Evolutionary conservation across 2,329 filamentous ascomycete genomes (phyloP).

Genomic region (Neodidymelliopsis sp.): DNA sequence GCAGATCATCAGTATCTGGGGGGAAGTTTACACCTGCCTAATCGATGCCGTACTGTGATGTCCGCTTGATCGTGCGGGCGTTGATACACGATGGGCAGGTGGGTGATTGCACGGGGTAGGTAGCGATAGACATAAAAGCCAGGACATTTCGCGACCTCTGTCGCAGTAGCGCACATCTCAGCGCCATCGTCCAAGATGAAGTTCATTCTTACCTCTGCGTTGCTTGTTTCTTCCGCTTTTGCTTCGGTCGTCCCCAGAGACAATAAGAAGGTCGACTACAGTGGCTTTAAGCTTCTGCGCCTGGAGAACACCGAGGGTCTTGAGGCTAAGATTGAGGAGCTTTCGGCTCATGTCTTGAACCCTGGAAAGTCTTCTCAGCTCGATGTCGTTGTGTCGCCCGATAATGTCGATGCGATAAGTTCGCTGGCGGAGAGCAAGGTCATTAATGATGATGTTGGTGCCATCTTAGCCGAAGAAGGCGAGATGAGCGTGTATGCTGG

Average conservation of each 20-base stretch:
- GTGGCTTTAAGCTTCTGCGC: constrained; percentile 47
- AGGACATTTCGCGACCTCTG: neutral
- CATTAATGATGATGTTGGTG: constrained; percentile 47
- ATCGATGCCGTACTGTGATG: constrained; percentile 23
- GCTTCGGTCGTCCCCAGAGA: constrained; percentile 35
- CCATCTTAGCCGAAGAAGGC: constrained; percentile 41
- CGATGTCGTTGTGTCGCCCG: constrained; percentile 47
- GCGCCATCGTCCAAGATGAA: constrained; percentile 34
- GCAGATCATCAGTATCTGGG: constrained; percentile 16
- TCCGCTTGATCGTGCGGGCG: constrained; percentile 11
- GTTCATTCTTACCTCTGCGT: constrained; percentile 35
- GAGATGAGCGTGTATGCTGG: constrained; percentile 39
- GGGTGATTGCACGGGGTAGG: neutral
- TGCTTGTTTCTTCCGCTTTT: constrained; percentile 36
- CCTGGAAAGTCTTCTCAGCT: constrained; percentile 37
- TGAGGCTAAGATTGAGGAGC: constrained; percentile 39
- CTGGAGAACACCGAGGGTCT: constrained; percentile 34
- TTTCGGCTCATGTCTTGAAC: constrained; percentile 45
- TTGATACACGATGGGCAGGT: constrained; percentile 34
- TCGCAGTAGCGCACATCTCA: constrained; percentile 4
- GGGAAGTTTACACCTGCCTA: constrained; percentile 35
- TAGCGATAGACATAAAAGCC: constrained; percentile 24
- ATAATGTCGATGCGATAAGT: constrained; percentile 40
- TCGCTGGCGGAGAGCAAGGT: constrained; percentile 38
- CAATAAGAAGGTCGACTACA: constrained; percentile 45